A percentile compares a stretch with the other conserved stretches of the same genome.
phyloP scores from a whole-genome alignment of 192 early-diverging fungal species.

The Gigaspora rosea region DNA sequence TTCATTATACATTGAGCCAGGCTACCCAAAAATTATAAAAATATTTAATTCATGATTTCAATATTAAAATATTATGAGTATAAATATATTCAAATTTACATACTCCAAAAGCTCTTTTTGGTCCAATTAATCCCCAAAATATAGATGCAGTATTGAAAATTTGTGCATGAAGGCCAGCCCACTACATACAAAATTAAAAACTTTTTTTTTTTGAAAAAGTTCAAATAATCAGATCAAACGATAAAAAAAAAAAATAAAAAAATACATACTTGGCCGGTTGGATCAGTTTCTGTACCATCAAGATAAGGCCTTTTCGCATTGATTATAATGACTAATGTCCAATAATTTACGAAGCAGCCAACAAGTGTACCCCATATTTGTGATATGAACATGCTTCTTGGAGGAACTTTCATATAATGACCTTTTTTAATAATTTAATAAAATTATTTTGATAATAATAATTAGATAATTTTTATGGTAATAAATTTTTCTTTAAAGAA shows the following conservation, averaged over 20 bases:
- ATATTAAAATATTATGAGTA: too few species aligned
- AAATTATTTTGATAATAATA: background rate
- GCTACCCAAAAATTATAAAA: background rate
- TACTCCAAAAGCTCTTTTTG: slow-evolving; percentile 52
- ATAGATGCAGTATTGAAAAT: slow-evolving; percentile 51
- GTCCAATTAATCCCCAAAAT: slow-evolving; percentile 64
- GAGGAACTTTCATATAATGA: slow-evolving; percentile 69
- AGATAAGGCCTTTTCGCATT: slow-evolving; percentile 4
- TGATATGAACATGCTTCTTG: slow-evolving; percentile 60
- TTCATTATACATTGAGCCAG: slow-evolving; percentile 37
- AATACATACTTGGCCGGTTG: background rate
- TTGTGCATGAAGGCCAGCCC: background rate
- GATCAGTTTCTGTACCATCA: slow-evolving; percentile 2
- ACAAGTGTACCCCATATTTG: slow-evolving; percentile 60
- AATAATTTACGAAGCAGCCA: slow-evolving; percentile 41
- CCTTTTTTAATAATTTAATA: background rate
- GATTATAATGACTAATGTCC: slow-evolving; percentile 32
- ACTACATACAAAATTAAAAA: background rate
- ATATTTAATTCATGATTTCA: too few species aligned
- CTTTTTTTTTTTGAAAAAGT: background rate
- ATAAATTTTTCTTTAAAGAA: too few species aligned
- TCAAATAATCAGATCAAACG: too few species aligned
- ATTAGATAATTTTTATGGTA: background rate
- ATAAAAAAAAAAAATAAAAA: background rate
- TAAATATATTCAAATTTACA: background rate